phyloP scores from a whole-genome alignment of 1,139 yeast species.

The Wickerhamomyces sp. region DNA sequence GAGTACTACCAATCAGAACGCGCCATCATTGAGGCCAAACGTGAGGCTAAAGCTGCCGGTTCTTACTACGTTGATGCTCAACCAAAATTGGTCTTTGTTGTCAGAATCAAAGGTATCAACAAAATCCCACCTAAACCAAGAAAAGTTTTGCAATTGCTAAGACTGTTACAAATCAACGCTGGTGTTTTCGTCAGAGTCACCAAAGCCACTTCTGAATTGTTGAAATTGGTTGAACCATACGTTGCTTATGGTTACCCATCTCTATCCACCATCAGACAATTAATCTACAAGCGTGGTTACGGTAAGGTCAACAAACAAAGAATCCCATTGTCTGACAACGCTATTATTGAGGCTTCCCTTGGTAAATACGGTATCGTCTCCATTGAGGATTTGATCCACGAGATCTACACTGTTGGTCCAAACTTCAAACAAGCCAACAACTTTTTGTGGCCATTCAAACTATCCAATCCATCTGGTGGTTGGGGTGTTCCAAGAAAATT shows the following conservation, averaged over 20 bases:
- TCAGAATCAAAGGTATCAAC: constrained; percentile 99
- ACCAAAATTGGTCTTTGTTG: constrained; percentile 92
- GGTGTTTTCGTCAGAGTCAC: constrained; percentile 98
- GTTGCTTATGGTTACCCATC: constrained; percentile 99
- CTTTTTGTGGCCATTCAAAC: constrained; percentile 99
- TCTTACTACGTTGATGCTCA: constrained; percentile 97
- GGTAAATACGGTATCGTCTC: constrained; percentile 97
- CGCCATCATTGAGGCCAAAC: constrained; percentile 86
- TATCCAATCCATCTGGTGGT: constrained; percentile 99
- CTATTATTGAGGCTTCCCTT: constrained; percentile 87
- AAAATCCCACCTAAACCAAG: constrained; percentile 99
- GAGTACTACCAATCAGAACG: constrained; percentile 96
- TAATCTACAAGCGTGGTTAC: constrained; percentile 99
- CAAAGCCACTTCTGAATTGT: constrained; percentile 96
- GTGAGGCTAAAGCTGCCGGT: constrained; percentile 95
- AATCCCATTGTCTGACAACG: constrained; percentile 89
- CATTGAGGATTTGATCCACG: constrained; percentile 97
- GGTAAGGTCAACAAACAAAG: constrained; percentile 99
- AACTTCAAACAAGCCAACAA: constrained; percentile 99
- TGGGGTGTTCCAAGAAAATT: constrained; percentile 99
- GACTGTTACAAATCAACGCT: constrained; percentile 97
- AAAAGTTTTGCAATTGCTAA: constrained; percentile 96
- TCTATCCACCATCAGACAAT: constrained; percentile 91
- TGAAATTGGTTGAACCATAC: constrained; percentile 98
- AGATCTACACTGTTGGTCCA: constrained; percentile 98